Conservation (phyloP, 768 basidiomycete species). For the Hydnum rufescens region DNA sequence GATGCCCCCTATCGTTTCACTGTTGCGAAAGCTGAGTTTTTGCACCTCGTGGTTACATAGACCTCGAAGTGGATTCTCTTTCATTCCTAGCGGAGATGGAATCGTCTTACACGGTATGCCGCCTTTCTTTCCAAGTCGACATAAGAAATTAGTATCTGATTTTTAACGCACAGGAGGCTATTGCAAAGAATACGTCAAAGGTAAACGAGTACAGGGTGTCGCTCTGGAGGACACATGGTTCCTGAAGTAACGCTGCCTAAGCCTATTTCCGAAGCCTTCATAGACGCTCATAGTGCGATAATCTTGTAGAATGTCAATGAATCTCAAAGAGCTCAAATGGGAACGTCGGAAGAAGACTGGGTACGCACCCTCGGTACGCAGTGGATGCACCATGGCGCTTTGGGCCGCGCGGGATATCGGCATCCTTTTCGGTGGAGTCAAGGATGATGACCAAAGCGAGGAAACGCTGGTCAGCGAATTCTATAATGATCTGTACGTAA, state of each 20-base stretch:
- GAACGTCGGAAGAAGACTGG: slow-evolving; percentile 63
- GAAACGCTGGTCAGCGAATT: slow-evolving; percentile 72
- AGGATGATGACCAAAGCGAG: slow-evolving; percentile 69
- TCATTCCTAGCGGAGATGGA: slow-evolving; percentile 58
- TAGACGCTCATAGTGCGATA: slow-evolving; percentile 1
- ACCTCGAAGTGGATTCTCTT: slow-evolving; percentile 47
- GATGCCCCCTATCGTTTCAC: slow-evolving; percentile 1
- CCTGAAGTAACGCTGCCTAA: slow-evolving; percentile 37
- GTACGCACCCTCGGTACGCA: slow-evolving; percentile 49
- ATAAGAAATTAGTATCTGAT: too few relatives aligned
- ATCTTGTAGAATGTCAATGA: slow-evolving; percentile 21
- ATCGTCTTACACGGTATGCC: slow-evolving; percentile 52
- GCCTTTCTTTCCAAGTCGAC: not conserved
- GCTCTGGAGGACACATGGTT: slow-evolving; percentile 87
- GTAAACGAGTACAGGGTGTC: slow-evolving; percentile 67
- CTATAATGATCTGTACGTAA: slow-evolving; percentile 65
- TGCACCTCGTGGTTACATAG: slow-evolving; percentile 5
- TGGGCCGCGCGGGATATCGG: slow-evolving; percentile 53
- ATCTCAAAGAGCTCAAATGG: slow-evolving; percentile 51
- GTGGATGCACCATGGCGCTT: slow-evolving; percentile 72
- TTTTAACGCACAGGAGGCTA: slow-evolving; percentile 48
- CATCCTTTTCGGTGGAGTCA: slow-evolving; percentile 73
- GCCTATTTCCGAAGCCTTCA: slow-evolving; percentile 9
- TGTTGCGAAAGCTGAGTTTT: not conserved
- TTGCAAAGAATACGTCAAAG: slow-evolving; percentile 75